Base-by-base conservation (phyloP, 495 filamentous ascomycete genomes). In the Neurospora sp. region DNA sequence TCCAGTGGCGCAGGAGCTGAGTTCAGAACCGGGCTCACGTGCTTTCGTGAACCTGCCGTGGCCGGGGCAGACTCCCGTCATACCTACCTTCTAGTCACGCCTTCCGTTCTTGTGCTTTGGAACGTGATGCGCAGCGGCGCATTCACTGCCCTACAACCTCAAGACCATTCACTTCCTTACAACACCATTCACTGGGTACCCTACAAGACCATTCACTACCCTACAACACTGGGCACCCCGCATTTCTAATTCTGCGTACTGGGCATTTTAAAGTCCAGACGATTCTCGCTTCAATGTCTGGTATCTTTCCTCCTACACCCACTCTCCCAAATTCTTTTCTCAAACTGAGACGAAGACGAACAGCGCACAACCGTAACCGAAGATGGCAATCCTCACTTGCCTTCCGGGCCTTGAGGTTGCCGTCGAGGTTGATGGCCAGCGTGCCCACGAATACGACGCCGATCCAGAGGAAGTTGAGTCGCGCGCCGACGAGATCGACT, bases 381-480 rank as follows among this genome's bases (percentile, higher is more conserved):
- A 39, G 9, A 85, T 85, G 81, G 81, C 83, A 0, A 74, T 83
- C 61, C 59, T 81, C n/a, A 27, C 75, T 10, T 68, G 53, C 8
- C 35, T 82, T 35, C 77, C 78, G 0, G 81, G 82, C 44, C 31
- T 84, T 7, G 69, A 77, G 59, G 76, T 79, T 27, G 74, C 68
- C n/a, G 73, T 85, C 9, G 37, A 72, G 14, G 76, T 80, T 9
- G 71, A 76, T 10, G 78, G 74, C 2, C 18, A 41, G 39, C 72
- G 76, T 8, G 72, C 78, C 4, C 27, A 48, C 1, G 83, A 84
- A 14, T 84, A 83, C 42, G 74, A 79, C 0, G 53, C 27, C 53
- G 72, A 82, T 38, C 74, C 75, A 35, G 71, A 72, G 22, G 70
- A 72, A 0, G 72, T 22, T 0, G 4, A 68, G 35, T 10, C 35